Conservation (phyloP, 306 rosid species). For the Dryas octopetala region DNA sequence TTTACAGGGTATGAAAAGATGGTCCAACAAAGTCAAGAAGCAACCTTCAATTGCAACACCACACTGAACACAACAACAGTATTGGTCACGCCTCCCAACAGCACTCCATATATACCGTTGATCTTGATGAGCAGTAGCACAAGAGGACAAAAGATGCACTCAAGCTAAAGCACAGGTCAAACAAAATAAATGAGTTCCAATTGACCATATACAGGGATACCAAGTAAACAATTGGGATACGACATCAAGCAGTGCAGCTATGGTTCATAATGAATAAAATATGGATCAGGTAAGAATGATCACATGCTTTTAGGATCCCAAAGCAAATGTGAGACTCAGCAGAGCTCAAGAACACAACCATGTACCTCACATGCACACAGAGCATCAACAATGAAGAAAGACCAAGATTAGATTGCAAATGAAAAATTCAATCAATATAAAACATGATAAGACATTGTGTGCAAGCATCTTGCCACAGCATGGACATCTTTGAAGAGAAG, state of each 20-base stretch:
- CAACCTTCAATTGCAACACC: conserved; percentile 27
- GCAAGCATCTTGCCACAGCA: not conserved
- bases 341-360: too few relatives aligned
- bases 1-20: not conserved
- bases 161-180: conserved; percentile 27
- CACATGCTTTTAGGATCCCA: too few relatives aligned
- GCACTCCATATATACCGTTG: not conserved
- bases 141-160: not conserved
- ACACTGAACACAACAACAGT: conserved; percentile 22
- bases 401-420: not conserved
- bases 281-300: not conserved
- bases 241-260: not conserved
- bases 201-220: not conserved
- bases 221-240: not conserved
- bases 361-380: not conserved
- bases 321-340: too few relatives aligned
- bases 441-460: not conserved
- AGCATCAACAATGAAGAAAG: not conserved
- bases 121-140: not conserved
- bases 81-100: conserved; percentile 4
- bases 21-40: conserved; percentile 14
- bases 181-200: conserved; percentile 6
- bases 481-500: not conserved
- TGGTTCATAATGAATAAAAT: not conserved
- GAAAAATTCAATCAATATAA: not conserved